These are phyloP conservation scores for Claviceps sp. DNA, from an alignment of 2,329 filamentous ascomycete species.

Conservation along the genomic window DNA sequence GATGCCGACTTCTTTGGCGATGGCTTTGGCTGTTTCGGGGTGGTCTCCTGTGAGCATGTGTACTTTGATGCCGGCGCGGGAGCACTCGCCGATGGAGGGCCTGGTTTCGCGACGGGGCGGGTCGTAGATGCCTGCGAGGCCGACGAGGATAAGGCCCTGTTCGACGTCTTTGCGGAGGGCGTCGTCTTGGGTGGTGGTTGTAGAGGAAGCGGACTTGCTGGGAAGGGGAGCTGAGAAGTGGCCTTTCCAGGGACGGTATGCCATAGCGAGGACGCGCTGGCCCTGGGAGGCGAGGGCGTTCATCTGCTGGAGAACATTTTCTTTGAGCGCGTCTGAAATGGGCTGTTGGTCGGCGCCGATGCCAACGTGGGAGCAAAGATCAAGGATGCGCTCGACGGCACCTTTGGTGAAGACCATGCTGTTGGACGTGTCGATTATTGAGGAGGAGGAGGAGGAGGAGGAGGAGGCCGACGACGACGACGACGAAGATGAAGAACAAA, in stretches of 20 bases:
- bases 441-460: slow-evolving; percentile 2
- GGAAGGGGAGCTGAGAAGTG: slow-evolving; percentile 22
- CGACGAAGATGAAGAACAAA: not conserved
- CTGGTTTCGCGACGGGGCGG: slow-evolving; percentile 73
- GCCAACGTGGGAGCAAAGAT: slow-evolving; percentile 38
- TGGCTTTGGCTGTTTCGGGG: slow-evolving; percentile 63
- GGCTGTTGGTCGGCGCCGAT: slow-evolving; percentile 26
- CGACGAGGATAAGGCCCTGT: slow-evolving; percentile 55
- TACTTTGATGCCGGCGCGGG: slow-evolving; percentile 61
- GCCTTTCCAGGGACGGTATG: slow-evolving; percentile 47
- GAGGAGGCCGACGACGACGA: not conserved
- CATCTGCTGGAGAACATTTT: slow-evolving; percentile 38
- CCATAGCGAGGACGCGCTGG: slow-evolving; percentile 59
- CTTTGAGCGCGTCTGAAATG: slow-evolving; percentile 38
- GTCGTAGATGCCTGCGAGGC: slow-evolving; percentile 78
- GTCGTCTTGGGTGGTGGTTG: slow-evolving; percentile 24
- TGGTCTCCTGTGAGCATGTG: slow-evolving; percentile 82
- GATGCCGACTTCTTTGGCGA: slow-evolving; percentile 68
- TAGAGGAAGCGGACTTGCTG: slow-evolving; percentile 20
- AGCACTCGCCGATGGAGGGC: slow-evolving; percentile 54
- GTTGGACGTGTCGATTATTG: slow-evolving; percentile 23
- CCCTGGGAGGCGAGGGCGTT: slow-evolving; percentile 50
- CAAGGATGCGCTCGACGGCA: slow-evolving; percentile 46
- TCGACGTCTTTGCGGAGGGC: slow-evolving; percentile 50
- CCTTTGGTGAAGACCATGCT: slow-evolving; percentile 49